These are phyloP conservation scores for Apiotrichum akiyoshidainum DNA, from an alignment of 1,284 basidiomycete species.

Conservation along the genomic window DNA sequence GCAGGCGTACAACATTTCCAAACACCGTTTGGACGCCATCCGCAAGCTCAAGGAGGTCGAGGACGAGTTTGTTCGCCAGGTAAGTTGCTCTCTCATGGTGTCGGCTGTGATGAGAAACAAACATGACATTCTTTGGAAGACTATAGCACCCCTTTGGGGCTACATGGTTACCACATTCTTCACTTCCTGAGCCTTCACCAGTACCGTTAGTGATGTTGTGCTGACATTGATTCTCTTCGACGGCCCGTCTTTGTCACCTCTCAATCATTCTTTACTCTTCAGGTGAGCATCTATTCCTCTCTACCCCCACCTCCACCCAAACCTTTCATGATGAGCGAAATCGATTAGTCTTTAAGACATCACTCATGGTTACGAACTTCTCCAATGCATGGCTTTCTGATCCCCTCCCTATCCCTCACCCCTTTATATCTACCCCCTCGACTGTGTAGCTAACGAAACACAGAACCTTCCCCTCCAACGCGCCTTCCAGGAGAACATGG, in stretches of 20 bases:
- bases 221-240: constrained; percentile 21
- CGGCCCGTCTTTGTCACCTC: neutral
- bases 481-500: constrained; percentile 46
- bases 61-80: constrained; percentile 43
- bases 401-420: constrained; percentile 11
- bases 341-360: constrained; percentile 54
- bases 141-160: constrained; percentile 14
- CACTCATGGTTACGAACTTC: constrained; percentile 46
- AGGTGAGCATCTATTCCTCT: constrained; percentile 39
- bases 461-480: constrained; percentile 41
- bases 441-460: constrained; percentile 18
- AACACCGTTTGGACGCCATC: constrained; percentile 47
- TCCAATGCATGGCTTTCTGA: constrained; percentile 51
- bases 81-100: constrained; percentile 24
- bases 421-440: neutral
- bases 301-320: constrained; percentile 9
- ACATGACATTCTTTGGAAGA: constrained; percentile 52
- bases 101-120: constrained; percentile 21
- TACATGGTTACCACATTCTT: constrained; percentile 51
- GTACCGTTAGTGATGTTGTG: constrained; percentile 6
- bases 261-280: constrained; percentile 5
- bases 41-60: constrained; percentile 48
- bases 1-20: constrained; percentile 42
- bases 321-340: constrained; percentile 42
- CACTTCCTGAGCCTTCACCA: constrained; percentile 47